Base-by-base conservation (phyloP, 768 basidiomycete species). In the Tricholomella constricta region DNA sequence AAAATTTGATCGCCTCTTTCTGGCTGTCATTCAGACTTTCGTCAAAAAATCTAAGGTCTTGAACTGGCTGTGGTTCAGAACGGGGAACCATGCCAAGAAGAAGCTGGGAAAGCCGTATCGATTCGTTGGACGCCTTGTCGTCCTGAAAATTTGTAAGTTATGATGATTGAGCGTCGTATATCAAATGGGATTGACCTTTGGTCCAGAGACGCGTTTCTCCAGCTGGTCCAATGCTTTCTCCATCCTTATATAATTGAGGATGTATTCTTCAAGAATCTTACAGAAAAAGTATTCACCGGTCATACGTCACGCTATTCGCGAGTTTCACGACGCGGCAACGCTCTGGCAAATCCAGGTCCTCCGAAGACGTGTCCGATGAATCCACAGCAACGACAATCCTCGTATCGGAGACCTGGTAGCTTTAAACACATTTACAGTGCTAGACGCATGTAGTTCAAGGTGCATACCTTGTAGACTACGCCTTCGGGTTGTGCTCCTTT, bases 271-370 rank as follows among this genome's bases (percentile, higher is more conserved):
- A 38, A 36, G 10, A 32, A 32, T 2, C 31, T 32, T 17, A 25
- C 22, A 9, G 27, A 22, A 1, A 14, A 17, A 35, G 5, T 25
- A 27, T 56, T 37, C 65, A 84, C 90, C 94, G 80, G 61, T 94
- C 92, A 65, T 90, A 94, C 0, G 95, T 98, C 14, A 91, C 85
- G 49, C 86, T 93, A 61, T 98, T 98, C 11, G 94, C 94, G 2
- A 96, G 77, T 65, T 98, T 98, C 46, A 98, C 66, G 45, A 94
- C 72, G 15, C 91, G 78, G 69, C 93, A 91, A 45, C 89, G 78
- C 62, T 95, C 93, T 6, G 94, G 91, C 0, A 97, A 66, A 61
- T 93, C 89, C 11, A 91, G 71, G 44, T 91, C 88, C 40, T 83
- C 80, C 44, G 78, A 76, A 27, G 70, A 72, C 2, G 78, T 73